A percentile compares a stretch with the other conserved stretches of the same genome.
Evolutionary conservation across 2,329 filamentous ascomycete species (phyloP).

Genomic region (Cordyceps cicadae): DNA sequence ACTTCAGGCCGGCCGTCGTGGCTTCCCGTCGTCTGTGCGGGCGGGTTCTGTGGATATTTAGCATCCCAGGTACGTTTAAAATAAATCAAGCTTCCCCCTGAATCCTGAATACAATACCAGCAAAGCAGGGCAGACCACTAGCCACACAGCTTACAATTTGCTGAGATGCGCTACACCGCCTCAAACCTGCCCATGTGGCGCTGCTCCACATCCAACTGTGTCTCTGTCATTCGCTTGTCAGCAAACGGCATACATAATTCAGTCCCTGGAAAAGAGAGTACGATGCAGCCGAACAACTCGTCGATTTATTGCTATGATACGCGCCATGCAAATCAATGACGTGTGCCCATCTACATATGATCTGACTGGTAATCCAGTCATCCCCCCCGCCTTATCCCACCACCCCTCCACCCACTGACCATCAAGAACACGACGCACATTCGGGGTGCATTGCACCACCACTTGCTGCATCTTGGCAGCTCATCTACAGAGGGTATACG

Average conservation of each 20-base stretch:
- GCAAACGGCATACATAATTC: neutral
- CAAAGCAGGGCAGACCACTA: too few species aligned
- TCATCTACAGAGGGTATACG: slow-evolving; percentile 23
- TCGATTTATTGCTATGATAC: neutral
- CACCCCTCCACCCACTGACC: neutral
- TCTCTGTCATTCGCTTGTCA: neutral
- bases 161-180: neutral
- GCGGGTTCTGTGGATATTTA: neutral
- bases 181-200: neutral
- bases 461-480: neutral
- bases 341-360: too few species aligned
- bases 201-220: neutral
- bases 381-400: too few species aligned
- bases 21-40: slow-evolving; percentile 1
- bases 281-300: neutral
- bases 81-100: neutral
- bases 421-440: neutral
- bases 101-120: neutral
- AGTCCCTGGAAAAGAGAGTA: neutral
- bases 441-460: neutral
- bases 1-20: neutral
- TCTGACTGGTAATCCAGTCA: too few species aligned
- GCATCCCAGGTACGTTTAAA: neutral
- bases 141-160: neutral
- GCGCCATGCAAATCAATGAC: neutral